Percentiles rank a stretch among this genome's conserved stretches.
phyloP scores from a whole-genome alignment of 192 early-diverging fungal genomes.

The Chytriomyces sp. region DNA sequence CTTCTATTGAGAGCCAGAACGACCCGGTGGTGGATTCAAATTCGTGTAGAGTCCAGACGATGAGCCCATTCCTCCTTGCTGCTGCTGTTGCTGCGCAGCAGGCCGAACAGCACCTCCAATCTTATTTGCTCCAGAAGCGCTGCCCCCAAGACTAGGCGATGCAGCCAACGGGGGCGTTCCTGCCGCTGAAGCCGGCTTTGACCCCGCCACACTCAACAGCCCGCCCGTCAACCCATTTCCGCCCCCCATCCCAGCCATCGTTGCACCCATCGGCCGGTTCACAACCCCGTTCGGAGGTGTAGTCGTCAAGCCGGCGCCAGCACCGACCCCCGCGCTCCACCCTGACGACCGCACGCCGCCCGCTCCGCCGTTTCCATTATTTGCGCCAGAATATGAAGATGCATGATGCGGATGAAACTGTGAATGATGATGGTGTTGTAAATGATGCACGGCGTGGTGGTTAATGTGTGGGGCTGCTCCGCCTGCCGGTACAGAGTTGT shows the following conservation, averaged over 20 bases:
- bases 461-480: conserved; percentile 24
- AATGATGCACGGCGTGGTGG: conserved; percentile 24
- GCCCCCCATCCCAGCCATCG: no score
- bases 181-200: not conserved
- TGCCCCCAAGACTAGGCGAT: not conserved
- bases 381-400: conserved; percentile 6
- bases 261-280: not conserved
- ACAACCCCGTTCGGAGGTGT: no score
- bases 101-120: not conserved
- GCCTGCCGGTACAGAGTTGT: not conserved
- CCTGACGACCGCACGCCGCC: not conserved
- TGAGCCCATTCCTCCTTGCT: not conserved
- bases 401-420: conserved; percentile 31
- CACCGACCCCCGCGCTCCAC: not conserved
- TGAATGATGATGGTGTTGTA: not conserved
- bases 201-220: not conserved
- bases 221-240: no score
- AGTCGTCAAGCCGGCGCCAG: conserved; percentile 3
- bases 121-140: not conserved
- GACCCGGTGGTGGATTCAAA: not conserved
- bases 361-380: not conserved
- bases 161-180: not conserved
- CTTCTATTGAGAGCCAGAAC: not conserved
- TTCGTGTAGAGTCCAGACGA: not conserved
- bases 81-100: not conserved